Conservation (phyloP, 192 early-diverging fungal genomes). For the Coemansia sp. region DNA sequence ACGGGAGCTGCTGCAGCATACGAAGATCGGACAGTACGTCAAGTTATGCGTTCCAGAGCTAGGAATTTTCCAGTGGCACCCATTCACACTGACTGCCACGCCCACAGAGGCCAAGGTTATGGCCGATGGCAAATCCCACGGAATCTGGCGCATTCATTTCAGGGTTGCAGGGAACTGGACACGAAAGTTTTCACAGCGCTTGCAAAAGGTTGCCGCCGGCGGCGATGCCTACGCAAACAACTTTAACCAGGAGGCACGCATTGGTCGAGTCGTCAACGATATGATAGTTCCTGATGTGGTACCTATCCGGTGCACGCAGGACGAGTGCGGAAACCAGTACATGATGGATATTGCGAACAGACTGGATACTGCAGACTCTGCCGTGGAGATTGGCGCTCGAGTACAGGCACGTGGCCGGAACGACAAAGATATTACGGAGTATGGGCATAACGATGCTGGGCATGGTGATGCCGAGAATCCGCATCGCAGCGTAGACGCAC, state of each 20-base stretch:
- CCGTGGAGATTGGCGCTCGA: slow-evolving; percentile 12
- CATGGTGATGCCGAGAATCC: background rate
- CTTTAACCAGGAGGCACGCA: slow-evolving; percentile 54
- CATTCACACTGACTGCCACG: slow-evolving; percentile 75
- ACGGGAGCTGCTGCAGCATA: slow-evolving; percentile 53
- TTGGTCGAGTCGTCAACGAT: slow-evolving; percentile 48
- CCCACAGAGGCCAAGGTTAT: slow-evolving; percentile 75
- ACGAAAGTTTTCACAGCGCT: slow-evolving; percentile 62
- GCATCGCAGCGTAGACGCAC: background rate
- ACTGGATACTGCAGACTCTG: slow-evolving; percentile 42
- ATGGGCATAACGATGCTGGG: background rate
- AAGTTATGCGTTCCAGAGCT: slow-evolving; percentile 77
- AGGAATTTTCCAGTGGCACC: slow-evolving; percentile 79
- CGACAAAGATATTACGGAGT: background rate
- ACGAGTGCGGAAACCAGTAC: slow-evolving; percentile 32
- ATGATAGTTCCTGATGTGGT: slow-evolving; percentile 39
- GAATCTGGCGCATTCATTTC: slow-evolving; percentile 70
- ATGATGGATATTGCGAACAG: slow-evolving; percentile 46
- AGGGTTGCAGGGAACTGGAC: slow-evolving; percentile 82
- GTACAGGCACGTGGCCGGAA: background rate
- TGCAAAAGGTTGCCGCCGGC: slow-evolving; percentile 56
- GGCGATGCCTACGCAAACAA: slow-evolving; percentile 48
- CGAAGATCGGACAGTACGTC: slow-evolving; percentile 73
- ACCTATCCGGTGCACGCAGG: slow-evolving; percentile 30
- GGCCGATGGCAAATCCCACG: slow-evolving; percentile 50